These are phyloP conservation scores for Articulospora tetracladia DNA, from an alignment of 495 filamentous ascomycete genomes.

Conservation along the genomic window DNA sequence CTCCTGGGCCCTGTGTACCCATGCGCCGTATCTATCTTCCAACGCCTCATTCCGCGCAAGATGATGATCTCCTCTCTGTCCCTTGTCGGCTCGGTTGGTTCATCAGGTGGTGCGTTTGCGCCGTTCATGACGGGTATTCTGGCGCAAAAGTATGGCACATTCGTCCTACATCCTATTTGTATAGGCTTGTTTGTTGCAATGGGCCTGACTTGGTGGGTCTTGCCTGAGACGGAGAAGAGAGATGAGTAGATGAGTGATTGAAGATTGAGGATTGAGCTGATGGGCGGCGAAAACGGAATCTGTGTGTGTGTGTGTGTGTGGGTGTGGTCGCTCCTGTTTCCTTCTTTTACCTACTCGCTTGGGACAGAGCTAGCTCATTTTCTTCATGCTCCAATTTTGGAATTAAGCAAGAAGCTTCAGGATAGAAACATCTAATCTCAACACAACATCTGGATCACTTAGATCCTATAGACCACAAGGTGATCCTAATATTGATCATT, in stretches of 20 bases:
- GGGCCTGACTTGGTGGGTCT: slow-evolving; percentile 56
- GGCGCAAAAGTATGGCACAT: slow-evolving; percentile 63
- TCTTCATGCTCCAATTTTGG: too few relatives aligned
- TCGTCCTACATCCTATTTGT: slow-evolving; percentile 68
- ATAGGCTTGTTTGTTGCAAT: slow-evolving; percentile 64
- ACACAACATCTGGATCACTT: too few relatives aligned
- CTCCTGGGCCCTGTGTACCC: slow-evolving; percentile 73
- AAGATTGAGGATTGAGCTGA: too few relatives aligned
- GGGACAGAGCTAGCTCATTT: too few relatives aligned
- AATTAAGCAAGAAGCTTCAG: too few relatives aligned
- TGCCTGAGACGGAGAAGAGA: slow-evolving; percentile 36
- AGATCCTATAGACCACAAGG: too few relatives aligned
- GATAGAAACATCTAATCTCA: too few relatives aligned
- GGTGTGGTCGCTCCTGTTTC: too few relatives aligned
- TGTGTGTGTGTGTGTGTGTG: too few relatives aligned
- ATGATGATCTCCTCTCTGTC: slow-evolving; percentile 63
- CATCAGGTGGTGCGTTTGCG: slow-evolving; percentile 65
- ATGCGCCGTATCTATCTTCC: slow-evolving; percentile 62
- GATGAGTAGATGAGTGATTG: slow-evolving; percentile 2
- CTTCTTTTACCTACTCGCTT: too few relatives aligned
- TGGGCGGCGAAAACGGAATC: too few relatives aligned
- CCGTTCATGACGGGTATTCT: slow-evolving; percentile 72
- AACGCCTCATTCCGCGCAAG: slow-evolving; percentile 51
- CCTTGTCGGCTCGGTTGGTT: slow-evolving; percentile 69
- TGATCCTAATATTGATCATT: too few relatives aligned